Base-by-base conservation (phyloP, 139 green algal species). In the Chlorella sp. region DNA sequence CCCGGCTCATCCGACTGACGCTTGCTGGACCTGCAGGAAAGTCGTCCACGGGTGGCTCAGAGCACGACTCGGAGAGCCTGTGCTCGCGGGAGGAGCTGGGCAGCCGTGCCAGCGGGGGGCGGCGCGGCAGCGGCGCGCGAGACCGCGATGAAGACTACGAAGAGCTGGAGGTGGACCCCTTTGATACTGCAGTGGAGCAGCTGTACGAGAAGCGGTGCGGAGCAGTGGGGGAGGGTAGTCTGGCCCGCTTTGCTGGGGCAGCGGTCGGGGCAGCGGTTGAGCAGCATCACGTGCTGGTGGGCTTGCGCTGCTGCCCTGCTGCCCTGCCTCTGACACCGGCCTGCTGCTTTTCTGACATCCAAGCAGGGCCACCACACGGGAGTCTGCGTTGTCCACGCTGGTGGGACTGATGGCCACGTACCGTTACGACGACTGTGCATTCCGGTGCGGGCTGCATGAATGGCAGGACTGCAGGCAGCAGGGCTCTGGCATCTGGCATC, bases 161-260 rank as follows among this genome's bases (percentile, higher is more conserved):
- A 21, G 51, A 60, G 23, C 56, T 80, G 4, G 73, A 85, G 41
- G 81, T 86, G 34, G 86, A 90, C 68, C 56, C 65, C 21, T 85
- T 91, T 69, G 85, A 85, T 3, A 69, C 30, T 0, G 51, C 56
- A 0, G 83, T 93, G 36, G 90, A 93, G 30, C 84, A 87, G 56
- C 84, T 92, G 28, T 93, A 93, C 34, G 90, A 93, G 72, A 93
- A 92, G 70, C 85, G 89, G 89, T 91, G 69, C 12, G 56, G 26
- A 23, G 21, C 12, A 25, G 28, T 7, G 57, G 12, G 30, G 51
- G 7, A 68, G 47, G 51, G 39, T 26, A 25, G 36, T 51, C n/a
- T 2, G 64, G 64, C 44, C 9, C 7, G 44, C 9, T 6, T 51
- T 51, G 44, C 44, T 51, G 44, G 44, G 6, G 44, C 9, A n/a